A percentile compares a stretch with the other conserved stretches of the same genome.
Evolutionary conservation across 306 rosid species (phyloP).

Genomic region (Morella rubra): DNA sequence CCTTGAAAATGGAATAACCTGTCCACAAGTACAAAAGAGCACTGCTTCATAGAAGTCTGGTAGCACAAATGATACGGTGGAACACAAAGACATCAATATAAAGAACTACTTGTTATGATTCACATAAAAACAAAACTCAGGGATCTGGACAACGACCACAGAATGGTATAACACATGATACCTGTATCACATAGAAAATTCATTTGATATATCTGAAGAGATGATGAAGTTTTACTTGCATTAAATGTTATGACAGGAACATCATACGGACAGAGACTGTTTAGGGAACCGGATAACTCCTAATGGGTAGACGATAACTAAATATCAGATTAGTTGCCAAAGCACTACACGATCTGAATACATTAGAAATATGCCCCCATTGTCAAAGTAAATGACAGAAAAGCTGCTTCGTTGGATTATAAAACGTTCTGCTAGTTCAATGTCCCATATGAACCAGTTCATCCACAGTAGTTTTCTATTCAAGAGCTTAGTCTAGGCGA

Average conservation of each 20-base stretch:
- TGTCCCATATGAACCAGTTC: neutral
- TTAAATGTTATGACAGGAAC: neutral
- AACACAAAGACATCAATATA: neutral
- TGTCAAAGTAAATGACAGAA: neutral
- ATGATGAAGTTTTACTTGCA: neutral
- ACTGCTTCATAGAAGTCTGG: neutral
- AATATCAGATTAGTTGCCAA: neutral
- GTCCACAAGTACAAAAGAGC: constrained; percentile 27
- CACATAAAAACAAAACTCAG: neutral
- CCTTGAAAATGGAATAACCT: constrained; percentile 88
- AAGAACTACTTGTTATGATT: neutral
- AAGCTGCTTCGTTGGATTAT: neutral
- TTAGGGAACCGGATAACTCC: neutral
- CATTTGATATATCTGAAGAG: neutral
- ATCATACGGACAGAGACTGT: neutral
- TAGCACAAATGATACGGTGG: neutral
- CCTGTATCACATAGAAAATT: neutral
- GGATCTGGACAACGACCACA: neutral
- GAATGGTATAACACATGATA: neutral
- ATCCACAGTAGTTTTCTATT: neutral
- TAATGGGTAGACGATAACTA: neutral
- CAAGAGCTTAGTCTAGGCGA: neutral
- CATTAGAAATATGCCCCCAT: neutral
- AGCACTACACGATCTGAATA: neutral
- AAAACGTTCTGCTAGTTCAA: neutral